A percentile compares a stretch with the other conserved stretches of the same genome.
These are phyloP conservation scores for Coemansia sp. DNA, from an alignment of 192 early-diverging fungal genomes.

Conservation along the genomic window DNA sequence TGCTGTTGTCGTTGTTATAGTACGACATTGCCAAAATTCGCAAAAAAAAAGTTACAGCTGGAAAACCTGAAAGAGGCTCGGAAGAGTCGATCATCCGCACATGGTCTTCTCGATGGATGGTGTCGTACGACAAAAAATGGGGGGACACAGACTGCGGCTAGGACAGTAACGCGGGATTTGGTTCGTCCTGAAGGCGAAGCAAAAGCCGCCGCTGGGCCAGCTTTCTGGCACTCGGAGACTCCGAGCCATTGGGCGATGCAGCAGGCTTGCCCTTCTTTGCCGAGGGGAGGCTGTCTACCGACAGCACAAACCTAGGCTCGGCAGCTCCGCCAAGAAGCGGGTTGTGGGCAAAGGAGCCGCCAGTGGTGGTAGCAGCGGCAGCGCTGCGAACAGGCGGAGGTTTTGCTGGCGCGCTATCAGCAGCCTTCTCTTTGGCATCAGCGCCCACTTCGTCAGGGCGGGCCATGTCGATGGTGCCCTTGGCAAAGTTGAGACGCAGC, in stretches of 20 bases:
- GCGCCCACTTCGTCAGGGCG: conserved; percentile 1
- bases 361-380: not conserved
- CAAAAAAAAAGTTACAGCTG: not conserved
- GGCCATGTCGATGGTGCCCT: conserved; percentile 12
- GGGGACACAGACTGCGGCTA: not conserved
- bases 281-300: not conserved
- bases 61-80: not conserved
- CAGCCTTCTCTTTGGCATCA: not conserved
- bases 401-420: not conserved
- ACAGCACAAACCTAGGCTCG: conserved; percentile 36
- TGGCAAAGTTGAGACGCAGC: conserved; percentile 30
- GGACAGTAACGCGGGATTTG: not conserved
- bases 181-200: conserved; percentile 41
- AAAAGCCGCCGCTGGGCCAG: conserved; percentile 18
- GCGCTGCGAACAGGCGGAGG: not conserved
- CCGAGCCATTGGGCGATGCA: not conserved
- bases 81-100: not conserved
- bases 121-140: not conserved
- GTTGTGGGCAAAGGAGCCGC: conserved; percentile 27
- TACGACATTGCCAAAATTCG: conserved; percentile 23
- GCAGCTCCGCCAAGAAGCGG: conserved; percentile 12
- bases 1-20: conserved; percentile 15
- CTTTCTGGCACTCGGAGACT: not conserved
- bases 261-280: conserved; percentile 1
- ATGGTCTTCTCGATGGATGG: not conserved